These are phyloP conservation scores for Eremochloa ophiuroides DNA, from an alignment of 176 grass and related monocot species.

Conservation along the genomic window DNA sequence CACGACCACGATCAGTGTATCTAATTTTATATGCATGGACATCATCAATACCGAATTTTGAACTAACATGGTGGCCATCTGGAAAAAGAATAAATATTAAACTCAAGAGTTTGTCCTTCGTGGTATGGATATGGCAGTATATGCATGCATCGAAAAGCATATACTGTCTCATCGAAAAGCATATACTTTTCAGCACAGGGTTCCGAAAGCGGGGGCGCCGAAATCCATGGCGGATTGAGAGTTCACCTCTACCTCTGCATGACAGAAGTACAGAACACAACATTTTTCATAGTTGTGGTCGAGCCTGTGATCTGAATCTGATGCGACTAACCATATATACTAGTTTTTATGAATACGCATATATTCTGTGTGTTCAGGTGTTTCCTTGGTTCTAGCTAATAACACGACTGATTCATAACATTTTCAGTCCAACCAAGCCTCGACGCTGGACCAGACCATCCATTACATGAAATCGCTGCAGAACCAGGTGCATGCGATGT, in stretches of 20 bases:
- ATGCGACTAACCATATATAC: too few relatives aligned
- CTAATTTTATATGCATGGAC: neutral
- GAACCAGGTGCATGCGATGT: neutral
- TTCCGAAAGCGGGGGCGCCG: neutral
- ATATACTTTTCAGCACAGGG: neutral
- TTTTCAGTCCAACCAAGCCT: constrained; percentile 12
- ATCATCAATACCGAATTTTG: neutral
- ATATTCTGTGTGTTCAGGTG: neutral
- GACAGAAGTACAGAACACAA: neutral
- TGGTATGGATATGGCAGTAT: neutral
- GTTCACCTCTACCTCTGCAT: neutral
- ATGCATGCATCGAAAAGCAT: neutral
- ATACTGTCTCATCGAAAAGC: too few relatives aligned
- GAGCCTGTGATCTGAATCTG: too few relatives aligned
- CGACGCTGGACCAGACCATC: constrained; percentile 15
- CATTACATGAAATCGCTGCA: constrained; percentile 11
- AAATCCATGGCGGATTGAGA: neutral
- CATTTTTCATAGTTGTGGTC: neutral
- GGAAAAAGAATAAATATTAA: neutral
- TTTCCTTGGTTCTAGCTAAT: neutral
- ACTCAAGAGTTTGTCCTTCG: neutral
- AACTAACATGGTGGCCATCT: neutral
- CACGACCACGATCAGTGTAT: neutral
- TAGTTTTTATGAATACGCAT: too few relatives aligned
- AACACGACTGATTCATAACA: neutral